Evolutionary conservation across 1,139 yeast genomes (phyloP), one percentile per base, ranked within the genome.

Genomic region (Hanseniaspora sp.): DNA sequence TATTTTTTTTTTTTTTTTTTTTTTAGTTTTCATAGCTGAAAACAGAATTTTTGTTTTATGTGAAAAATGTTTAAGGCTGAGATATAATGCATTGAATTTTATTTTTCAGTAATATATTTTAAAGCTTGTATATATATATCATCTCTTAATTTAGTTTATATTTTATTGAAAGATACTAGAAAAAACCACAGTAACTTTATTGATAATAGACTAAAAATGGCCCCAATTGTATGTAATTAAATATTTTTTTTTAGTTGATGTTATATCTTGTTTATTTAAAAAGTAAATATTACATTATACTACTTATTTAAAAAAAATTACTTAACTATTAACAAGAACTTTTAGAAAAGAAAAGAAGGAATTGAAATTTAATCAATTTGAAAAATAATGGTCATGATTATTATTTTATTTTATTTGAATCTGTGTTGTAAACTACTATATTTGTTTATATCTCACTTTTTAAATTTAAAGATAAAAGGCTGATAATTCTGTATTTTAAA

Each of bases 151-250:
- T n/a, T n/a, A n/a, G n/a, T n/a, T n/a, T n/a, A n/a, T n/a, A n/a
- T n/a, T n/a, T n/a, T n/a, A n/a, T n/a, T n/a, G n/a, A n/a, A n/a
- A n/a, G n/a, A n/a, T n/a, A n/a, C n/a, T n/a, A n/a, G n/a, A n/a
- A n/a, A 23, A 23, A 38, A 39, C 17, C 17, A 29, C 11, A 23
- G 41, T 15, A 30, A 9, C 13, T 15, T 12, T 15, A 18, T 8
- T 29, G 40, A 30, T 30, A 47, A 31, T 18, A 13, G 28, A 48
- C 33, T 35, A 46, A 62, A 58, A 64, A 67, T 67, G 70, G 70
- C 70, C 63, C 70, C 70, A 67, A 66, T 62, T 66, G 70, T 67
- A 67, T 67, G 70, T 65, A 57, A 28, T 11, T 13, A 39, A 39
- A 9, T 4, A 18, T 39, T 18, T 23, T 9, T 2, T 39, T 39